phyloP scores from a whole-genome alignment of 2,329 filamentous ascomycete genomes.

The Penicillium griseofulvum region DNA sequence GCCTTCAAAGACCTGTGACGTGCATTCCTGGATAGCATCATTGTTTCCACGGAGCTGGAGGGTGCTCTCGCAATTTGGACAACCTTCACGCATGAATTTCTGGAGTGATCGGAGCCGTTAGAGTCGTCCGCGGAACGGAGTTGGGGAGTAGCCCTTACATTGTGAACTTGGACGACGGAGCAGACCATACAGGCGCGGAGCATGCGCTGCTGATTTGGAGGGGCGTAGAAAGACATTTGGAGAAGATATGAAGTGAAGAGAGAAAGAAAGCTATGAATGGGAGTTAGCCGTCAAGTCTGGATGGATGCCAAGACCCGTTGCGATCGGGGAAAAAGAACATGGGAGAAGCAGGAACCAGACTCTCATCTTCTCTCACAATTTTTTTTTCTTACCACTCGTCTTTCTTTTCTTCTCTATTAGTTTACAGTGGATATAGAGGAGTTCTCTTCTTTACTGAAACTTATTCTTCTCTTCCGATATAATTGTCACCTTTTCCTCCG shows the following conservation, averaged over 20 bases:
- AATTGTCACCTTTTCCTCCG: conserved; percentile 1
- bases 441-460: neutral
- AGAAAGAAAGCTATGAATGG: conserved; percentile 6
- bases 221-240: conserved; percentile 61
- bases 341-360: conserved; percentile 20
- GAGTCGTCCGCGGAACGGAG: neutral
- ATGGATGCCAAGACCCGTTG: conserved; percentile 33
- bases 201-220: conserved; percentile 74
- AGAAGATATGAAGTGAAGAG: conserved; percentile 2
- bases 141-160: conserved; percentile 50
- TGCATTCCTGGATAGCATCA: conserved; percentile 87
- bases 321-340: conserved; percentile 22
- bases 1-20: conserved; percentile 93
- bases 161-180: conserved; percentile 83
- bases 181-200: conserved; percentile 98
- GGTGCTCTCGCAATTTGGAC: conserved; percentile 94
- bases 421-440: neutral
- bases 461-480: conserved; percentile 7
- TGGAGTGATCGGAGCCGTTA: conserved; percentile 36
- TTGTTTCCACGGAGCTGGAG: conserved; percentile 75
- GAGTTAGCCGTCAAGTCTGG: conserved; percentile 24
- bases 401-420: conserved; percentile 4
- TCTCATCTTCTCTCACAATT: neutral
- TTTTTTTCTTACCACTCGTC: conserved; percentile 2
- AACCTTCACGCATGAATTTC: conserved; percentile 84